Evolutionary conservation across 306 rosid genomes (phyloP), one percentile per base, ranked within the genome.

Genomic region (Quercus parvula): DNA sequence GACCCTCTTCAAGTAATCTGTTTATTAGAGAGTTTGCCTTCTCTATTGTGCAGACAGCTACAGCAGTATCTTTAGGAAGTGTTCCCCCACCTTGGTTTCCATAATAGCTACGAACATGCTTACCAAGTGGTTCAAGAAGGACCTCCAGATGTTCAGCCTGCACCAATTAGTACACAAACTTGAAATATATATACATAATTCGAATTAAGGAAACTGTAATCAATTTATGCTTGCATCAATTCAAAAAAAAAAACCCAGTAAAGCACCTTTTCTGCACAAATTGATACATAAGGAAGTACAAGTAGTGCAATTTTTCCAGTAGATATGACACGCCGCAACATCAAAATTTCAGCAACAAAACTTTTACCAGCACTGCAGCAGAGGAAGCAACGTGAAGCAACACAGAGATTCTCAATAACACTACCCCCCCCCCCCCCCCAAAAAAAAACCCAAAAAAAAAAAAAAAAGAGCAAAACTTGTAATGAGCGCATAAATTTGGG

Each of bases 41-140:
- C 90, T 95, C 99, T 85, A 95, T 95, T 73, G 98, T 95, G 91
- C 99, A 95, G 58, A 95, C 95, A 74, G 96, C 99, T 57, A 95
- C 92, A 71, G 99, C 86, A 80, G 99, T 95, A 79, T 95, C 98
- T 90, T 91, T 92, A 71, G 97, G 97, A 87, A 95, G 95, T 68
- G 91, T 83, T 81, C 98, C 94, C 77, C 97, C 96, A 79, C 99
- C 99, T 88, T 95, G 98, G 84, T 81, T 92, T 74, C 98, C 99
- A 86, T 90, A 95, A 91, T 91, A 95, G 84, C 99, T 95, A 78
- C 97, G 97, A 73, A 95, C 98, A 69, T 87, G 92, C 89, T 89
- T 95, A 76, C 96, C 97, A 61, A 92, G 91, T 66, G 99, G 98
- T 85, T 92, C 99, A 78, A 95, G 97, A 84, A 95, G 97, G 70